phyloP scores from a whole-genome alignment of 495 filamentous ascomycete genomes.

The Apodospora peruviana region DNA sequence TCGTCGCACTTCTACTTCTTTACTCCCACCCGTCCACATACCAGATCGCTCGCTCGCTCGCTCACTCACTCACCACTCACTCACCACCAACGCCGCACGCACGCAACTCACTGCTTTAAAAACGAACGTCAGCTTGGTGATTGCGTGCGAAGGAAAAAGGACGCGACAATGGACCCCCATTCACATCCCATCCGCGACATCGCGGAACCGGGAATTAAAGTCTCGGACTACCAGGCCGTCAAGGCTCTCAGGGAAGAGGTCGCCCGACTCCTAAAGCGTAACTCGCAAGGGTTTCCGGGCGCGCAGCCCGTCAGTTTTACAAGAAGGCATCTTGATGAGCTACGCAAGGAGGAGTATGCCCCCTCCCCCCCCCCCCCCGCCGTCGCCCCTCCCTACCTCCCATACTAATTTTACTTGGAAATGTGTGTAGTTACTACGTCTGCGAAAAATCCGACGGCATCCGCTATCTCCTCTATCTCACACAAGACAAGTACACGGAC shows the following conservation, averaged over 20 bases:
- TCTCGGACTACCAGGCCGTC: slow-evolving; percentile 49
- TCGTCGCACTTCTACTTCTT: too few species aligned
- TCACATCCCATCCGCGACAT: slow-evolving; percentile 34
- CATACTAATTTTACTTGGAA: too few species aligned
- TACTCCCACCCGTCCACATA: too few species aligned
- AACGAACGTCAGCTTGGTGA: too few species aligned
- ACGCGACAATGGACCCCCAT: slow-evolving; percentile 15
- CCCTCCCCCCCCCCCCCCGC: background rate
- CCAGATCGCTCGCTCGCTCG: too few species aligned
- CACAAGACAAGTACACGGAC: slow-evolving; percentile 51
- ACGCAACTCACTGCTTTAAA: too few species aligned
- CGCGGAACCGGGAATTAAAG: slow-evolving; percentile 60
- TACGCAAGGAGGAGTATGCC: slow-evolving; percentile 66
- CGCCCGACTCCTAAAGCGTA: slow-evolving; percentile 65
- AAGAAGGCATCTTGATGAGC: slow-evolving; percentile 66
- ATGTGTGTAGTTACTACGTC: slow-evolving; percentile 74
- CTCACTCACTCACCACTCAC: too few species aligned
- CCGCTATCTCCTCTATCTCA: slow-evolving; percentile 87
- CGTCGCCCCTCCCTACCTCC: too few species aligned
- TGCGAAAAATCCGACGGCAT: slow-evolving; percentile 98
- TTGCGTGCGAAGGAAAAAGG: too few species aligned
- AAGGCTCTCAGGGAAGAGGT: slow-evolving; percentile 69
- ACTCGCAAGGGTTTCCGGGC: slow-evolving; percentile 68
- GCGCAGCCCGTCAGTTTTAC: slow-evolving; percentile 93
- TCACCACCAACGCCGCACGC: too few species aligned